Evolutionary conservation across 129 eudicot genomes (phyloP), one percentile per base, ranked within the genome.

Genomic region (Saussurea involucrata): DNA sequence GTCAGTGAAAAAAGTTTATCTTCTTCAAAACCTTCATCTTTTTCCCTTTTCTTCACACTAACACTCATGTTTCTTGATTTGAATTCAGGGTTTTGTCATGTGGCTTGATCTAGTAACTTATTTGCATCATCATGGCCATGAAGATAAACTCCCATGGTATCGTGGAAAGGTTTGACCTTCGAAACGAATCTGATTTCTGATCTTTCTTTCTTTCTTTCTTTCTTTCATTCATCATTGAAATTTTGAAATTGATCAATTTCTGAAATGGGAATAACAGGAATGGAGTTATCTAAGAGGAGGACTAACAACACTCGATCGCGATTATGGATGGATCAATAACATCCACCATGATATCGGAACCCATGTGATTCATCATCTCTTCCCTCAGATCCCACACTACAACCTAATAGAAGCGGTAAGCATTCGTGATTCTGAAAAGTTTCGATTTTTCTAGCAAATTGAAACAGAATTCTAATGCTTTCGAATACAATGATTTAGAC

Each of bases 361-460:
- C 2, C 99, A 95, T 70, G 99, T 95, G 31, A 80, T 95, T 8
- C 99, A 95, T 68, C 99, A 92, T 83, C 95, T 95, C 78, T 95
- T 95, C 90, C 99, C 99, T 31, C 99, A 95, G 75, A 95, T 95
- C 87, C 99, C 99, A 37, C 99, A 95, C 80, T 95, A 95, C 75
- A 88, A 95, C 80, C 85, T 95, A 22, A 68, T 90, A 3, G 97
- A 95, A 88, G 99, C 99, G 12, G 99, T 83, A 66, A 53, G 78
- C 63, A 28, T 80, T 79, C 68, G 80, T 25, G 0, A 21, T 27
- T 11, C 28, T 24, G 3, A 20, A 63, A 58, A 40, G n/a, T 53
- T 65, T 3, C 17, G 15, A 32, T 73, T 36, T 49, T 34, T 10
- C 7, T 31, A 72, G 36, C 73, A 4, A 69, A 44, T 61, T 37